Evolutionary conservation across 495 filamentous ascomycete genomes (phyloP), one percentile per base, ranked within the genome.

Genomic region (Trichoderma gamsii): DNA sequence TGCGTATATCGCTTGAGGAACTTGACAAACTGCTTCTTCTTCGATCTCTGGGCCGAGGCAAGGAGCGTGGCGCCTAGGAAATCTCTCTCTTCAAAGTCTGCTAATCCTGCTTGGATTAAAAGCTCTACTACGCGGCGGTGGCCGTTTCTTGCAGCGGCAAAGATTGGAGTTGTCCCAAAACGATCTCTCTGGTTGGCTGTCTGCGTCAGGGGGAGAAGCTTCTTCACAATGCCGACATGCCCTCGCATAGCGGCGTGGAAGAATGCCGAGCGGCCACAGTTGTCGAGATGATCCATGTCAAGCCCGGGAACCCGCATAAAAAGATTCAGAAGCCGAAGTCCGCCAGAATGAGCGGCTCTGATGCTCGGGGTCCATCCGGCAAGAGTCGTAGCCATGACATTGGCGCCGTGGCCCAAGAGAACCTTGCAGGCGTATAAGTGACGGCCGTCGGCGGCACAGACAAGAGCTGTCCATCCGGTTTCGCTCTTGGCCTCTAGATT

Each of bases 191-290:
- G 9, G 25, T 61, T 32, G 56, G 27, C 25, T 25, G 7, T 61
- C 16, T 21, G 27, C 23, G 12, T 32, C 25, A 27, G 16, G 11
- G 56, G 56, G 11, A 61, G 25, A 23, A 61, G 11, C 7, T 13
- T 12, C 56, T 61, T 27, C 8, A 61, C 25, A 2, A 61, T 13
- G 29, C 16, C 11, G 6, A 25, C 25, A 21, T 61, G 56, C 25
- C 56, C 56, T 61, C 56, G 56, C 56, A 61, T 61, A 25, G 56
- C 56, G 13, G 56, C 56, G 12, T 61, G 56, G 27, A 61, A 61
- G 56, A 61, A 16, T 13, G 12, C 25, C 56, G 56, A 61, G 11
- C 56, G 56, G 56, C 25, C 56, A 6, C 3, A 13, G 25, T 29
- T 61, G 23, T 61, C 56, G 23, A 61, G 25, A 25, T 32, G 27